Percentiles rank a stretch among this genome's conserved stretches.
These are phyloP conservation scores for Ammopiptanthus mongolicus DNA, from an alignment of 306 rosid genomes.

Conservation along the genomic window DNA sequence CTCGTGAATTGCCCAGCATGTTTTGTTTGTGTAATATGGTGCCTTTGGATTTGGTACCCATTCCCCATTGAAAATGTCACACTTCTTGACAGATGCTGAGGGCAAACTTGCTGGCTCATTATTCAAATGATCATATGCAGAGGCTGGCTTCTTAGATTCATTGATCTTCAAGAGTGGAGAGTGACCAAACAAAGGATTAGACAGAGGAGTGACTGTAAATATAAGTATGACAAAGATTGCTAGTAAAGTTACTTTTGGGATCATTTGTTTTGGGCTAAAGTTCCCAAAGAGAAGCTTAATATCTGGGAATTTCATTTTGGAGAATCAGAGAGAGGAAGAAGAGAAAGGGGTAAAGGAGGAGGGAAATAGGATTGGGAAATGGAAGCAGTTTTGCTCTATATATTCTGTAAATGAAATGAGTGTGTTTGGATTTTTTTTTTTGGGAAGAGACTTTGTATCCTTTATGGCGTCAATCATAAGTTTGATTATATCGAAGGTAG, in stretches of 20 bases:
- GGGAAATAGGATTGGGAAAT: background rate
- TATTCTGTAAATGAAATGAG: no score
- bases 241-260: slow-evolving; percentile 34
- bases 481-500: no score
- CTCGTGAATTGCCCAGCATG: slow-evolving; percentile 82
- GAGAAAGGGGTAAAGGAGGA: background rate
- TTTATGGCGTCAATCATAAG: no score
- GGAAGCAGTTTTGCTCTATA: background rate
- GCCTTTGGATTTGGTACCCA: slow-evolving; percentile 74
- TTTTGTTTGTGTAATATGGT: slow-evolving; percentile 63
- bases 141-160: background rate
- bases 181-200: slow-evolving; percentile 33
- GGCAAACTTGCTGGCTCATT: slow-evolving; percentile 11
- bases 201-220: slow-evolving; percentile 43
- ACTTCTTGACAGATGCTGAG: slow-evolving; percentile 23
- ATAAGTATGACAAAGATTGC: slow-evolving; percentile 33
- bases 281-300: slow-evolving; percentile 36
- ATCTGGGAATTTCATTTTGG: slow-evolving; percentile 48
- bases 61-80: slow-evolving; percentile 76
- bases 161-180: slow-evolving; percentile 19
- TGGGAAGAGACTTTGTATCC: no score
- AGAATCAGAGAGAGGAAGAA: slow-evolving; percentile 15
- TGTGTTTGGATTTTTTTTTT: no score
- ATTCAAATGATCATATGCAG: slow-evolving; percentile 4
- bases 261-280: slow-evolving; percentile 27